Percentiles rank a stretch among this genome's conserved stretches.
Conservation (phyloP, 345 rosid genomes). For the Gossypium thurberi region DNA sequence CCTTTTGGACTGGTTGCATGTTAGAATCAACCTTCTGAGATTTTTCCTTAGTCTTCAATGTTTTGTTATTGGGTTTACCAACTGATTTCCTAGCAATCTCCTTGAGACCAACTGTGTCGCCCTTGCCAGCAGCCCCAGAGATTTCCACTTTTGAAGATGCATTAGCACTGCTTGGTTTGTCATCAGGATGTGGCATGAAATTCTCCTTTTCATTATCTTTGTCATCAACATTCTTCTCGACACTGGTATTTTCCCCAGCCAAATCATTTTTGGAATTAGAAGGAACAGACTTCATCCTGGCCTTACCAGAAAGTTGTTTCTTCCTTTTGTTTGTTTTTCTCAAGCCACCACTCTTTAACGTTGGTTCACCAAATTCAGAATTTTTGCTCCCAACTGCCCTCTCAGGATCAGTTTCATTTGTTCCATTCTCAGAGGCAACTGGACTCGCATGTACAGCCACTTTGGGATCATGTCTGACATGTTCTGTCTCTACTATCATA, state of each 20-base stretch:
- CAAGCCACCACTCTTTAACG: constrained; percentile 12
- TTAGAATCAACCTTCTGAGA: constrained; percentile 20
- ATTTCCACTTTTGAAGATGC: constrained; percentile 9
- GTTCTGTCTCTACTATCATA: constrained; percentile 6
- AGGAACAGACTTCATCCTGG: constrained; percentile 20
- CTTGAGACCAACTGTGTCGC: constrained; percentile 24
- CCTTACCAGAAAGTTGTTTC: constrained; percentile 25
- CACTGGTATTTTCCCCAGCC: constrained; percentile 7
- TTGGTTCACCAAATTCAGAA: constrained; percentile 16
- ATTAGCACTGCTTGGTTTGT: constrained; percentile 11
- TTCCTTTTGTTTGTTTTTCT: constrained; percentile 22
- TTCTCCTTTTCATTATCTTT: constrained; percentile 21
- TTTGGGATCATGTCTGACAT: constrained; percentile 5
- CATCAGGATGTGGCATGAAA: constrained; percentile 5
- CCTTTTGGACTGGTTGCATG: constrained; percentile 11
- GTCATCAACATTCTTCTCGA: constrained; percentile 16
- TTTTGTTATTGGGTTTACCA: constrained; percentile 20
- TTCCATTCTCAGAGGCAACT: constrained; percentile 17
- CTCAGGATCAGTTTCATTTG: constrained; percentile 15
- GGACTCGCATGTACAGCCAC: constrained; percentile 3
- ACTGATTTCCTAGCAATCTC: constrained; percentile 20
- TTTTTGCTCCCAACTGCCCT: constrained; percentile 19
- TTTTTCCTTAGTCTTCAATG: constrained; percentile 24
- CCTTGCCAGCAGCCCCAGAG: constrained; percentile 21
- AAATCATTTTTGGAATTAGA: constrained; percentile 22